Evolutionary conservation across 192 early-diverging fungal genomes (phyloP).

Genomic region (Linnemannia hyalina): DNA sequence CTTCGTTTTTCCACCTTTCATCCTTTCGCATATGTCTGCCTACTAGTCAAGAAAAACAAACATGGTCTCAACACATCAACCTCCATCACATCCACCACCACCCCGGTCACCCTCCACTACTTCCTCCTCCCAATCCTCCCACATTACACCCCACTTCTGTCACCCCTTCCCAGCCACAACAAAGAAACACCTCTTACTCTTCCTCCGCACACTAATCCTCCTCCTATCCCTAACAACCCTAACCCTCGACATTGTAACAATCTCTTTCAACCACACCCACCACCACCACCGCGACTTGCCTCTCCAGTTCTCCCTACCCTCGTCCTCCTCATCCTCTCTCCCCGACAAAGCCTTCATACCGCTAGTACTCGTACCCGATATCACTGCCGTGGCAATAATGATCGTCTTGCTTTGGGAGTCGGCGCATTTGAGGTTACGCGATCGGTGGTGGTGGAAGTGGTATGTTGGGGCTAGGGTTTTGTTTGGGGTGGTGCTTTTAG

Average conservation of each 20-base stretch:
- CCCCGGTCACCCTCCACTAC: background rate
- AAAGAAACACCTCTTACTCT: background rate
- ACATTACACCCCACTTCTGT: background rate
- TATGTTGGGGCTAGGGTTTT: background rate
- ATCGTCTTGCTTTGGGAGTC: slow-evolving; percentile 9
- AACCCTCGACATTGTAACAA: slow-evolving; percentile 9
- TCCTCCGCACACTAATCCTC: slow-evolving; percentile 5
- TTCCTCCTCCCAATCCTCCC: background rate
- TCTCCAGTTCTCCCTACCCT: background rate
- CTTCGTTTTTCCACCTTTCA: background rate
- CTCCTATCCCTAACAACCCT: background rate
- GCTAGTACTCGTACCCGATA: slow-evolving; percentile 3
- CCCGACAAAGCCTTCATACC: background rate
- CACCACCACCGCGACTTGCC: background rate
- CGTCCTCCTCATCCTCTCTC: background rate
- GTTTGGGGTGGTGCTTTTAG: background rate
- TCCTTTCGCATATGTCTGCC: background rate
- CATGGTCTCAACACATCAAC: background rate
- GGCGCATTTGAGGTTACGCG: background rate
- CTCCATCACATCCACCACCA: background rate
- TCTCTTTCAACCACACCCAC: background rate
- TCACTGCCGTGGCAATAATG: slow-evolving; percentile 5
- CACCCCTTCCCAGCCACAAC: background rate
- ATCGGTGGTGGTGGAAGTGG: background rate
- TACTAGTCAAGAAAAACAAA: background rate